Evolutionary conservation across 768 basidiomycete species (phyloP).

Genomic region (Tylopilus balloui): DNA sequence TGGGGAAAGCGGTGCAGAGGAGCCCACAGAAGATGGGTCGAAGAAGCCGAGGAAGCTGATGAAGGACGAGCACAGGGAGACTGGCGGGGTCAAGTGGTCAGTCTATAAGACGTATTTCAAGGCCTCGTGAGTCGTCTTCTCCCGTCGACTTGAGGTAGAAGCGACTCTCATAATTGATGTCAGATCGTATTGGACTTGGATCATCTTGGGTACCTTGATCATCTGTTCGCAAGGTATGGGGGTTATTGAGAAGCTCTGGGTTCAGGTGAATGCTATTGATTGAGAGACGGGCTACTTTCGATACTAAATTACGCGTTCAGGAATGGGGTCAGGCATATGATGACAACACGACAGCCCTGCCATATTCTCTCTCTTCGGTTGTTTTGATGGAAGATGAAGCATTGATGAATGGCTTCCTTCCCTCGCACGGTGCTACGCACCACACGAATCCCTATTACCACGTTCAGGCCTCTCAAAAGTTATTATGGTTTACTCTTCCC

Average conservation of each 20-base stretch:
- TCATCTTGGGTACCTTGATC: slow-evolving; percentile 19
- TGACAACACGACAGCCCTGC: not conserved
- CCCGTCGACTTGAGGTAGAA: not conserved
- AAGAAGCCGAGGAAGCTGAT: slow-evolving; percentile 73
- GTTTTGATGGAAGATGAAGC: slow-evolving; percentile 28
- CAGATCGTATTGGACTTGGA: slow-evolving; percentile 33
- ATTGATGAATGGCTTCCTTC: slow-evolving; percentile 23
- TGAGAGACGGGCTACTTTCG: not conserved
- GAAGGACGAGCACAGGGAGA: slow-evolving; percentile 78
- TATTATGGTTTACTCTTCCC: slow-evolving; percentile 33
- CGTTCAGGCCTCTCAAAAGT: slow-evolving; percentile 5
- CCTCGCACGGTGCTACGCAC: slow-evolving; percentile 15
- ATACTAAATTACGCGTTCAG: slow-evolving; percentile 10
- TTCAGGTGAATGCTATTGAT: slow-evolving; percentile 17
- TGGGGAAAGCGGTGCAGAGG: slow-evolving; percentile 1
- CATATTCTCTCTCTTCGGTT: slow-evolving; percentile 19
- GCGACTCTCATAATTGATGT: not conserved
- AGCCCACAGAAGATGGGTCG: not conserved
- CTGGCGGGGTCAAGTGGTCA: slow-evolving; percentile 77
- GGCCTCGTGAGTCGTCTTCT: slow-evolving; percentile 51
- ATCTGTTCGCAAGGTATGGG: slow-evolving; percentile 22
- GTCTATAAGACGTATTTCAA: slow-evolving; percentile 66
- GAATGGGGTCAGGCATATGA: slow-evolving; percentile 29
- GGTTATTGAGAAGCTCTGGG: slow-evolving; percentile 30
- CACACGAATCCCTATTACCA: slow-evolving; percentile 18